Conservation (phyloP, 305 asterid genomes). For the Fraxinus xanthoxyloides region DNA sequence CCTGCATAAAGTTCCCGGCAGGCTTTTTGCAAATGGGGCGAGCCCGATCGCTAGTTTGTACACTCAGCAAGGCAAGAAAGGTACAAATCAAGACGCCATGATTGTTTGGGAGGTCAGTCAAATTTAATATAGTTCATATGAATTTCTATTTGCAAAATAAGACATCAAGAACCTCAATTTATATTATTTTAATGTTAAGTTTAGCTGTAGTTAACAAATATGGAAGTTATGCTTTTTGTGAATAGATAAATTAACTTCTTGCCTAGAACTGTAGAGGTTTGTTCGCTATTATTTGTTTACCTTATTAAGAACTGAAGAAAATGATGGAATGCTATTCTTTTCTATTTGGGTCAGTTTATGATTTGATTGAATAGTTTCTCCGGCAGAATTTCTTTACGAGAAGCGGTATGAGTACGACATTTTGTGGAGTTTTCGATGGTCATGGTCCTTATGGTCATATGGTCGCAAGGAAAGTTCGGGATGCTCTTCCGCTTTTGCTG, state of each 20-base stretch:
- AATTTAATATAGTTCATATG: not conserved
- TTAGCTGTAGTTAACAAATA: not conserved
- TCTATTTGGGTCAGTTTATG: not conserved
- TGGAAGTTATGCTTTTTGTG: not conserved
- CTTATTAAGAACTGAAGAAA: not conserved
- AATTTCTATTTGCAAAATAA: not conserved
- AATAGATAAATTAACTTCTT: too few relatives aligned
- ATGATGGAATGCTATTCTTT: not conserved
- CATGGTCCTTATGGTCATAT: not conserved
- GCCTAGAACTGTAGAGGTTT: not conserved
- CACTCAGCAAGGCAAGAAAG: slow-evolving; percentile 80
- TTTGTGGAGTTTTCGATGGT: not conserved
- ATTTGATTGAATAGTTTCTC: not conserved
- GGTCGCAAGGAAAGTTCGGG: not conserved
- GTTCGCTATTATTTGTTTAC: not conserved
- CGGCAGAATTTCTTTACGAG: not conserved
- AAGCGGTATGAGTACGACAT: not conserved
- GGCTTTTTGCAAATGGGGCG: slow-evolving; percentile 75
- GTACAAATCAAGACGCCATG: slow-evolving; percentile 93
- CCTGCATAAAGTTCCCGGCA: slow-evolving; percentile 69
- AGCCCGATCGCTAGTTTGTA: slow-evolving; percentile 60
- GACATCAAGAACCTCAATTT: not conserved
- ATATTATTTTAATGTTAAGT: too few relatives aligned
- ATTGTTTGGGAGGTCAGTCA: slow-evolving; percentile 87
- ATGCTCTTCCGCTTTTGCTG: not conserved